A percentile compares a stretch with the other conserved stretches of the same genome.
Conservation (phyloP, 1,284 basidiomycete genomes). For the Ganoderma lucidum region DNA sequence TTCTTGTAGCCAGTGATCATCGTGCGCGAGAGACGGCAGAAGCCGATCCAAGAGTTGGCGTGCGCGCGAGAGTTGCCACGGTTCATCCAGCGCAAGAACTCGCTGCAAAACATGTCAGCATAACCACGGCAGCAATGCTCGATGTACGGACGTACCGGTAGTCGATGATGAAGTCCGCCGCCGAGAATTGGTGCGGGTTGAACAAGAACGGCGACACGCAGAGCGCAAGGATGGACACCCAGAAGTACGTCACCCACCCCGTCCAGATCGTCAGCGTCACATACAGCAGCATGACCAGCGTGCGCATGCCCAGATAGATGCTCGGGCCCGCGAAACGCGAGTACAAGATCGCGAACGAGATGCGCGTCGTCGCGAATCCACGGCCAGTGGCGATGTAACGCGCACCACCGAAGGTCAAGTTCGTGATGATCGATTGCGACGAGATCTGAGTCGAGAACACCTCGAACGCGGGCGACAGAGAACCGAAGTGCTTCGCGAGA, state of each 20-base stretch:
- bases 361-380: constrained; percentile 94
- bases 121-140: background rate
- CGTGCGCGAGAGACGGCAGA: constrained; percentile 93
- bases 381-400: constrained; percentile 99
- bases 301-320: constrained; percentile 95
- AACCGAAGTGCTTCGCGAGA: constrained; percentile 91
- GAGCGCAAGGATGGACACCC: constrained; percentile 88
- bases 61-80: constrained; percentile 96
- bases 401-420: constrained; percentile 95
- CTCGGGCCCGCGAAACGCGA: constrained; percentile 97
- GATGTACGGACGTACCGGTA: constrained; percentile 68
- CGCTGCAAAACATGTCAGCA: constrained; percentile 54
- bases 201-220: constrained; percentile 95
- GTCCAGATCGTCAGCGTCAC: constrained; percentile 91
- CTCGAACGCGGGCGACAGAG: constrained; percentile 94
- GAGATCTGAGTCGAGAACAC: constrained; percentile 97
- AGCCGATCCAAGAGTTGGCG: constrained; percentile 97
- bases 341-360: constrained; percentile 93
- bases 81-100: constrained; percentile 98
- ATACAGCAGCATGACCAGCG: constrained; percentile 89
- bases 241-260: constrained; percentile 94
- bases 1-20: constrained; percentile 98
- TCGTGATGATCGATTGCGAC: constrained; percentile 93
- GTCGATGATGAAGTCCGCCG: constrained; percentile 95
- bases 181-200: constrained; percentile 97